These are phyloP conservation scores for Lactarius hengduanensis DNA, from an alignment of 768 basidiomycete species.

Conservation along the genomic window DNA sequence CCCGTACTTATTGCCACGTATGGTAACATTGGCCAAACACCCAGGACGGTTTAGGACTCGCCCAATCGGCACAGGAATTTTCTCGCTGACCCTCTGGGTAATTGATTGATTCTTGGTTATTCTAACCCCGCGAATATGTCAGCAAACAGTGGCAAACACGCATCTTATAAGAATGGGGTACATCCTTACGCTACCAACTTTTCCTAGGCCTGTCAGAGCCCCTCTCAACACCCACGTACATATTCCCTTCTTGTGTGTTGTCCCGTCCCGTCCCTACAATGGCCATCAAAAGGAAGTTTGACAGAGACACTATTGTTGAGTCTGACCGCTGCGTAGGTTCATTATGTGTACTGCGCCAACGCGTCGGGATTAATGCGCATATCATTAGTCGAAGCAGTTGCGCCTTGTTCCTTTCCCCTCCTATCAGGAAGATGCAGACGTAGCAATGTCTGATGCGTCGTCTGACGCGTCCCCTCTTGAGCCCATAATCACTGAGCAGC, in stretches of 20 bases:
- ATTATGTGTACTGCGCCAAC: conserved; percentile 9
- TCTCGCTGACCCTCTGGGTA: conserved; percentile 5
- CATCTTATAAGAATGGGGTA: conserved; percentile 27
- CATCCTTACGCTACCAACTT: conserved; percentile 21
- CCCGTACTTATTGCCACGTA: neutral
- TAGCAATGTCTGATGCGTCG: conserved; percentile 59
- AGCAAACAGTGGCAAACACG: conserved; percentile 28
- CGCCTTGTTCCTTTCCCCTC: conserved; percentile 77
- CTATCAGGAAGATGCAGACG: conserved; percentile 53
- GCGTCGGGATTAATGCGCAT: conserved; percentile 27
- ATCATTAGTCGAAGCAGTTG: conserved; percentile 53
- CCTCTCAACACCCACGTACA: conserved; percentile 24
- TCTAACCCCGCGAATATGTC: conserved; percentile 24
- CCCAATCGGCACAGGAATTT: conserved; percentile 21
- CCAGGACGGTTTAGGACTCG: conserved; percentile 24
- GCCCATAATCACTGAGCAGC: conserved; percentile 47
- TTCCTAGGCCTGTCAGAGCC: conserved; percentile 31
- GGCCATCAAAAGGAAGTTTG: conserved; percentile 77
- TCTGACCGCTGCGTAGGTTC: conserved; percentile 39
- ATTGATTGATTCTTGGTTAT: conserved; percentile 25
- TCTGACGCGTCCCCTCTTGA: conserved; percentile 52
- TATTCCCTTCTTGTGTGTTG: conserved; percentile 17
- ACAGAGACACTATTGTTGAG: conserved; percentile 54
- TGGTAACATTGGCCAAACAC: conserved; percentile 1
- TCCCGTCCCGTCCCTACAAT: conserved; percentile 40